Percentiles rank a stretch among this genome's conserved stretches.
Evolutionary conservation across 805 yeast genomes (phyloP).

Genomic region (Suhomyces sp.): DNA sequence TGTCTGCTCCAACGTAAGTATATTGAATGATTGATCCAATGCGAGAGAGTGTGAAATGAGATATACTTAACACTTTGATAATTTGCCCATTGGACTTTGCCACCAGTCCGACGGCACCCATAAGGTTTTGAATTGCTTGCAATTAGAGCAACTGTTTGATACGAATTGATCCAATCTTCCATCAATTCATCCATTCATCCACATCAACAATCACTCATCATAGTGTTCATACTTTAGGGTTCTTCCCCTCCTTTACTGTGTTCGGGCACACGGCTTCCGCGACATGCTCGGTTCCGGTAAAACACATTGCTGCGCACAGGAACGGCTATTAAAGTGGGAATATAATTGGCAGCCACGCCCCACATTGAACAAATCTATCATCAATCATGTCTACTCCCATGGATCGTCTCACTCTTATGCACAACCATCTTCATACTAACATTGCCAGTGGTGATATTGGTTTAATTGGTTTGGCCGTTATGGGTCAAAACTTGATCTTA

Average conservation of each 20-base stretch:
- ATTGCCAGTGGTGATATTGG: constrained; percentile 84
- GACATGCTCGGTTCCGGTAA: background rate
- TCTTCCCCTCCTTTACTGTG: background rate
- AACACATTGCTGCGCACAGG: background rate
- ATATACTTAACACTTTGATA: too few relatives aligned
- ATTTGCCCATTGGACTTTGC: too few relatives aligned
- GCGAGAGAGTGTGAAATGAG: background rate
- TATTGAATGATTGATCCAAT: background rate
- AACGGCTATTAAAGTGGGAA: background rate
- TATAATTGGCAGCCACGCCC: background rate
- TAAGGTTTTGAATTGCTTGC: too few relatives aligned
- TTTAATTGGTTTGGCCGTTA: constrained; percentile 98
- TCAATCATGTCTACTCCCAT: constrained; percentile 4
- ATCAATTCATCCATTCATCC: background rate
- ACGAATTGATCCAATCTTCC: background rate
- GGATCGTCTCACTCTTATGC: constrained; percentile 10
- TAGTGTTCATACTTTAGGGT: background rate
- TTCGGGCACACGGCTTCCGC: background rate
- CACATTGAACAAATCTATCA: background rate
- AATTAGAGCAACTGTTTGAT: too few relatives aligned
- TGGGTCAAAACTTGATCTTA: constrained; percentile 97
- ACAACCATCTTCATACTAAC: constrained; percentile 24
- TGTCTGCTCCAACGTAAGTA: constrained; percentile 47
- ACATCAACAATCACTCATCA: too few relatives aligned
- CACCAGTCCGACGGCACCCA: too few relatives aligned